These are phyloP conservation scores for Pinus tabuliformis DNA, from an alignment of 75 land plant species.

Conservation along the genomic window DNA sequence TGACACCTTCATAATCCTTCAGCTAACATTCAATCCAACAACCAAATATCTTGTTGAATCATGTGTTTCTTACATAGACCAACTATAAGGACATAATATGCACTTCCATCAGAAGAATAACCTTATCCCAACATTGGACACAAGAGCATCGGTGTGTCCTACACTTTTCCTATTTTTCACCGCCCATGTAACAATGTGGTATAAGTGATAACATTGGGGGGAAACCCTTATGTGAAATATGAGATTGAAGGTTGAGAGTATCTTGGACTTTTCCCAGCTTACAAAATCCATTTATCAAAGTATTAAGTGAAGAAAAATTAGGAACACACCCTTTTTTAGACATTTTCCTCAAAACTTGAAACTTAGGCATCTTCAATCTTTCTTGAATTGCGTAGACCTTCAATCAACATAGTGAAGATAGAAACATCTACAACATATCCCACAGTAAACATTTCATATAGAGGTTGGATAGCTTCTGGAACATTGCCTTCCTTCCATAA, in stretches of 20 bases:
- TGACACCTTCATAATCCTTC: too few species aligned
- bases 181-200: too few species aligned
- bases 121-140: constrained; percentile 34
- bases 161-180: constrained; percentile 1
- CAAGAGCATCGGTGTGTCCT: constrained; percentile 7
- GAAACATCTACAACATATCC: constrained; percentile 22
- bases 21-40: constrained; percentile 36
- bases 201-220: constrained; percentile 12
- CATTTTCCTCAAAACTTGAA: constrained; percentile 26
- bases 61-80: constrained; percentile 18
- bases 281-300: too few species aligned
- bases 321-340: constrained; percentile 29
- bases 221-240: constrained; percentile 21
- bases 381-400: constrained; percentile 30
- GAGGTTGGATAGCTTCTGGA: constrained; percentile 18
- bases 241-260: constrained; percentile 26
- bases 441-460: constrained; percentile 6
- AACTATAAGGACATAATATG: constrained; percentile 28
- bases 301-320: constrained; percentile 13
- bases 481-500: constrained; percentile 1
- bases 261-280: constrained; percentile 18
- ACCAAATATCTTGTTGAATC: constrained; percentile 6
- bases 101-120: constrained; percentile 16
- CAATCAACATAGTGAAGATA: constrained; percentile 27
- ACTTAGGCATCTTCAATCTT: constrained; percentile 41